These are phyloP conservation scores for Musa beccarii DNA, from an alignment of 176 grass and related monocot species.

Conservation along the genomic window DNA sequence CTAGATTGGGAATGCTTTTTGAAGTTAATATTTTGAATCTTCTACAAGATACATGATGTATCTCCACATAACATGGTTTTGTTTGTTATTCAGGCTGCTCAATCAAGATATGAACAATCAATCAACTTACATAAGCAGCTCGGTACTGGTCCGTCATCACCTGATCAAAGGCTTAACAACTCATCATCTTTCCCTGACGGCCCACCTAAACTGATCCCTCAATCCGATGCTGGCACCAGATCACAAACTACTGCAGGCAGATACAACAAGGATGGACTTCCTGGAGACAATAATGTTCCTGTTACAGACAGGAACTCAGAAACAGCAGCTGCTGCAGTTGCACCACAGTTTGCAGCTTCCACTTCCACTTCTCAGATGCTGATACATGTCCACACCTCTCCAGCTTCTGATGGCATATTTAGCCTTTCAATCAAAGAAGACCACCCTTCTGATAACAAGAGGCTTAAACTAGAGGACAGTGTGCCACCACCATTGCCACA, in stretches of 20 bases:
- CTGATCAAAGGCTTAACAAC: background rate
- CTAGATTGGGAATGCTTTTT: no score
- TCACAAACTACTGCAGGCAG: background rate
- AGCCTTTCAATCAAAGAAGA: slow-evolving; percentile 7
- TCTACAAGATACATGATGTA: no score
- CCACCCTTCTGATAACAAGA: slow-evolving; percentile 11
- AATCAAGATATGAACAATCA: background rate
- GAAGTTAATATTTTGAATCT: no score
- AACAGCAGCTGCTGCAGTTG: background rate
- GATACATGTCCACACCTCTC: slow-evolving; percentile 2
- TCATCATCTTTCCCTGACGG: background rate
- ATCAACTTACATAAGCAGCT: background rate
- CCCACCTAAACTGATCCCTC: background rate
- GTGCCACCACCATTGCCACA: background rate
- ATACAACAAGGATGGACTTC: background rate
- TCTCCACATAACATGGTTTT: background rate
- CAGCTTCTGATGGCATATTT: background rate
- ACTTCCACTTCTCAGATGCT: slow-evolving; percentile 15
- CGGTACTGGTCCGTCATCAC: background rate
- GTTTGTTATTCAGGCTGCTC: background rate
- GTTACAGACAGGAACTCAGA: background rate
- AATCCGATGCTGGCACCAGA: background rate
- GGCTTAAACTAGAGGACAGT: slow-evolving; percentile 7
- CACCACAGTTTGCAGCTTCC: slow-evolving; percentile 2
- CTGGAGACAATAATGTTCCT: background rate